phyloP scores from a whole-genome alignment of 805 yeast genomes.

The Nakazawaea molendinolei region DNA sequence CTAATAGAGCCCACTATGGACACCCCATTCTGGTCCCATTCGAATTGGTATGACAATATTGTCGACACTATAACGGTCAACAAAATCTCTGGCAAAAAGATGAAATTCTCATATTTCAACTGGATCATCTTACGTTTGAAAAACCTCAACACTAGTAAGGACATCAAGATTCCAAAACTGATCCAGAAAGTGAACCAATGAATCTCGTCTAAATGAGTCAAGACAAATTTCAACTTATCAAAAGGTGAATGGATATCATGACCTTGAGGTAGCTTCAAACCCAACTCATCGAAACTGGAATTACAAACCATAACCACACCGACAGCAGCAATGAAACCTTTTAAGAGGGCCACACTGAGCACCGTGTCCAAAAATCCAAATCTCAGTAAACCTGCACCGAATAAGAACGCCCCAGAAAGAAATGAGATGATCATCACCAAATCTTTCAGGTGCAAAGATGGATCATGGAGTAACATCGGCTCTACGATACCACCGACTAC shows the following conservation, averaged over 20 bases:
- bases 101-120: conserved; percentile 32
- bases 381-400: conserved; percentile 73
- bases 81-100: conserved; percentile 81
- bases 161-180: conserved; percentile 44
- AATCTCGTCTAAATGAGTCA: conserved; percentile 35
- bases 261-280: conserved; percentile 45
- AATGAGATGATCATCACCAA: conserved; percentile 65
- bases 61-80: conserved; percentile 63
- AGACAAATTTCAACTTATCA: conserved; percentile 57
- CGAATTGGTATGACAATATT: conserved; percentile 35
- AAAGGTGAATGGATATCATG: conserved; percentile 62
- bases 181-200: conserved; percentile 59
- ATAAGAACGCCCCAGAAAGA: conserved; percentile 64
- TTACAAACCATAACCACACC: conserved; percentile 80
- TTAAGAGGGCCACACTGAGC: conserved; percentile 63
- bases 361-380: conserved; percentile 83
- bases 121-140: conserved; percentile 32
- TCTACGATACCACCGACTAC: conserved; percentile 77
- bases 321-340: conserved; percentile 83
- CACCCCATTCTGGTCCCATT: conserved; percentile 45
- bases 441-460: conserved; percentile 38
- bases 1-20: too few relatives aligned
- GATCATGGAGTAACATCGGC: conserved; percentile 38
- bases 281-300: conserved; percentile 66
- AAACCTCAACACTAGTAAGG: conserved; percentile 35